Base-by-base conservation (phyloP, 352 stramenopile genomes). In the Globisporangium iwayamae region DNA sequence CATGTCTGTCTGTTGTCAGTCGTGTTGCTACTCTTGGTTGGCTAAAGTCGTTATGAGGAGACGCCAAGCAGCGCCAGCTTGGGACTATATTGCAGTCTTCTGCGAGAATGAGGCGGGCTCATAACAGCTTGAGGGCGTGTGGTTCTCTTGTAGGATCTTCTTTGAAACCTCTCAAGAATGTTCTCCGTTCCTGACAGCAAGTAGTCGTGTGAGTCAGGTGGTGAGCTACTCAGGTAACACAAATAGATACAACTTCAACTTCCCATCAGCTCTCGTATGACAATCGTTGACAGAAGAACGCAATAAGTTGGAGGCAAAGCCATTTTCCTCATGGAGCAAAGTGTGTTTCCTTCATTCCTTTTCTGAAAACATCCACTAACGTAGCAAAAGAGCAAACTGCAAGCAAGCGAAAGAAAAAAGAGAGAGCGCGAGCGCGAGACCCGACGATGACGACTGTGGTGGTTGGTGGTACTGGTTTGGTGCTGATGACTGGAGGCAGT, bases 1-100 rank as follows among this genome's bases (percentile, higher is more conserved):
- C 75, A 83, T 80, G 51, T 43, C 8, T 13, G 10, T n/a, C 7
- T 47, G 48, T 52, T 28, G 25, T 28, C 25, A 28, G 25, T 28
- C 25, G 25, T 28, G 25, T 28, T 28, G 25, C 25, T 28, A 28
- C 25, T 28, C 25, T 14, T 63, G 45, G 7, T 25, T 11, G n/a
- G 28, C 25, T 22, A 5, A 9, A 14, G 53, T 48, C 36, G 30
- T 6, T 51, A n/a, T 39, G 54, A 3, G 54, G 14, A 14, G 54
- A 16, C 0, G 16, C 32, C 7, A 36, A 14, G 11, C n/a, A 16
- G 2, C 32, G 3, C 25, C n/a, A 10, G 1, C 8, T 47, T 22
- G 0, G 22, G n/a, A 32, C 22, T 13, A 54, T 28, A 54, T 11
- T 36, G 20, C 48, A 36, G 25, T 2, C 4, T 10, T 53, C 7